Conservation (phyloP, 2,329 filamentous ascomycete genomes). For the Teratosphaeria destructans region DNA sequence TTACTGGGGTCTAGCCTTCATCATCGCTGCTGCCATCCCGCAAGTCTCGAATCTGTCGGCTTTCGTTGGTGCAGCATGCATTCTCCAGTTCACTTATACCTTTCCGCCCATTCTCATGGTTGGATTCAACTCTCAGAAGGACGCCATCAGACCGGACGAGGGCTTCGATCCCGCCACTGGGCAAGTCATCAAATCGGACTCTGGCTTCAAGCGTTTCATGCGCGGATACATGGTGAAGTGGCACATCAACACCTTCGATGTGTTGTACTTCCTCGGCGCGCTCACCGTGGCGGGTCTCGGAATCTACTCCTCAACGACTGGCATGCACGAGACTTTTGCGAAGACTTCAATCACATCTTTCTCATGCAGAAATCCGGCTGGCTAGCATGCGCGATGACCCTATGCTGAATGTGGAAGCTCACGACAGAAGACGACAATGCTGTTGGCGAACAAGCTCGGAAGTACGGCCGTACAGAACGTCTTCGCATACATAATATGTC, state of each 20-base stretch:
- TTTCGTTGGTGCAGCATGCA: conserved; percentile 44
- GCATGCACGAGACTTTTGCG: conserved; percentile 21
- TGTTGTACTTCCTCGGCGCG: conserved; percentile 31
- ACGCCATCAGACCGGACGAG: conserved; percentile 29
- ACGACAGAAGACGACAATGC: background rate
- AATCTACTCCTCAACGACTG: conserved; percentile 29
- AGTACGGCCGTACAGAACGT: background rate
- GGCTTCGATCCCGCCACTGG: conserved; percentile 35
- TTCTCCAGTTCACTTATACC: conserved; percentile 50
- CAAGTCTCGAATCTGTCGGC: conserved; percentile 26
- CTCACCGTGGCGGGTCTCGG: conserved; percentile 30
- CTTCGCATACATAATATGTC: background rate
- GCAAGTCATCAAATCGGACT: conserved; percentile 23
- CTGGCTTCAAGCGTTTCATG: conserved; percentile 30
- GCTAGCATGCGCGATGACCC: background rate
- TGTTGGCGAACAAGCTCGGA: background rate
- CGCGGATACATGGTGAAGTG: conserved; percentile 15
- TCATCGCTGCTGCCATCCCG: conserved; percentile 45
- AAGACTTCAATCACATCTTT: conserved; percentile 7
- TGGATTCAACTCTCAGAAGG: conserved; percentile 29
- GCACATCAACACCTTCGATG: conserved; percentile 22
- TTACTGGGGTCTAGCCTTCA: conserved; percentile 49
- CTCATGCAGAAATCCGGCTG: conserved; percentile 6
- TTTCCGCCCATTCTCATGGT: conserved; percentile 44
- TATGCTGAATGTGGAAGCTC: background rate